phyloP scores from a whole-genome alignment of 306 rosid genomes.

The Rubus idaeus region DNA sequence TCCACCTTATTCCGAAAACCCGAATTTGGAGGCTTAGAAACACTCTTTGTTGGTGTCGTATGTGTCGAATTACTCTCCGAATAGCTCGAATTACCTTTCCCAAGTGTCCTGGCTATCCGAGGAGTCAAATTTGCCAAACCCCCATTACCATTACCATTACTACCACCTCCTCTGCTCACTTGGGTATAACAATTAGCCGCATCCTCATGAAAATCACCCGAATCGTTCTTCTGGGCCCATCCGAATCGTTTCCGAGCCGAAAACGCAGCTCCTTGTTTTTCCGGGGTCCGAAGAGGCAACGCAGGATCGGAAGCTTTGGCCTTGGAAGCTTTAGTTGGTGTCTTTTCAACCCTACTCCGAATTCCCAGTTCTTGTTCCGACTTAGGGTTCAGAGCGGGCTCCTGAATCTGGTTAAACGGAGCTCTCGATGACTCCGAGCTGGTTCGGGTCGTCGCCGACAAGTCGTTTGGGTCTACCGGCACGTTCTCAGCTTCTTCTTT shows the following conservation, averaged over 20 bases:
- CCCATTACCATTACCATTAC: constrained; percentile 37
- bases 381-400: constrained; percentile 35
- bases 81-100: constrained; percentile 47
- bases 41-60: constrained; percentile 86
- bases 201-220: constrained; percentile 43
- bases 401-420: constrained; percentile 80
- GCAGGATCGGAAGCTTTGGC: constrained; percentile 48
- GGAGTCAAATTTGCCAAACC: constrained; percentile 59
- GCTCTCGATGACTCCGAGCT: constrained; percentile 51
- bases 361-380: constrained; percentile 40
- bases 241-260: constrained; percentile 53
- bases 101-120: constrained; percentile 42
- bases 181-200: constrained; percentile 25
- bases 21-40: constrained; percentile 63
- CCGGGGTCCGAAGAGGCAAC: constrained; percentile 78
- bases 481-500: constrained; percentile 74
- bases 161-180: constrained; percentile 34
- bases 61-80: constrained; percentile 75
- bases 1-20: constrained; percentile 65
- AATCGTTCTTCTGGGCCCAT: constrained; percentile 70
- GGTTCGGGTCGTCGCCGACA: constrained; percentile 23
- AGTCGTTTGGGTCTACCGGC: constrained; percentile 49
- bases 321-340: constrained; percentile 62
- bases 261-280: constrained; percentile 50
- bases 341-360: constrained; percentile 50